Base-by-base conservation (phyloP, 306 rosid species). In the Lathyrus tuberosus region DNA sequence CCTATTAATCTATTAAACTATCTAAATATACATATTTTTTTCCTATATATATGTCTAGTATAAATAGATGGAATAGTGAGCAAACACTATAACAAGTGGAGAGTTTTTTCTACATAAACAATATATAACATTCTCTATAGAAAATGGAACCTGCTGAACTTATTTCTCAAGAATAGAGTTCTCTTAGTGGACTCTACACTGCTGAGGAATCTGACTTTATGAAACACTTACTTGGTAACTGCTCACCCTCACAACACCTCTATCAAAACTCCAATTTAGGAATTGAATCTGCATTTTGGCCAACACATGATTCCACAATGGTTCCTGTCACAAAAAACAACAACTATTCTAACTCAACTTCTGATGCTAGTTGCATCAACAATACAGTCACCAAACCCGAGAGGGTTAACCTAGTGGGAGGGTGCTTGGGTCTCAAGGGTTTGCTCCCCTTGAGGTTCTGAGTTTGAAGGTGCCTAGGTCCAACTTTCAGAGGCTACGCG, bases 141-240 rank as follows among this genome's bases (percentile, higher is more conserved):
- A n/a, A 40, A 26, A 89, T 92, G 95, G 95, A 89, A 38, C 72
- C 72, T 40, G 33, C 22, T 62, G 85, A 78, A 33, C 66, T 53
- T 9, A 76, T 81, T 76, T 83, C 87, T 76, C 82, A 78, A 69
- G 85, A 86, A 73, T 91, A 89, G 95, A 81, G 72, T 35, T 84
- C 87, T 64, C 80, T 81, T 9, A 67, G 82, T 70, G 88, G 79
- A 68, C 46, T 85, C 1, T 81, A 83, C 75, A 73, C 87, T 16
- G 80, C 85, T 5, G 82, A 84, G 68, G 96, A 89, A 51, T 78
- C 84, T 62, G 78, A 87, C 53, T 76, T 89, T 37, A 84, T 89
- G 90, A 66, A 74, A 48, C 85, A 79, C 70, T 67, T 88, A 6
- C 84, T 84, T 64, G 67, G 67, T 41, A 17, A 71, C 71, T 81